Percentiles rank a stretch among this genome's conserved stretches.
Evolutionary conservation across 192 early-diverging fungal species (phyloP).

Genomic region (Coemansia guatemalensis): DNA sequence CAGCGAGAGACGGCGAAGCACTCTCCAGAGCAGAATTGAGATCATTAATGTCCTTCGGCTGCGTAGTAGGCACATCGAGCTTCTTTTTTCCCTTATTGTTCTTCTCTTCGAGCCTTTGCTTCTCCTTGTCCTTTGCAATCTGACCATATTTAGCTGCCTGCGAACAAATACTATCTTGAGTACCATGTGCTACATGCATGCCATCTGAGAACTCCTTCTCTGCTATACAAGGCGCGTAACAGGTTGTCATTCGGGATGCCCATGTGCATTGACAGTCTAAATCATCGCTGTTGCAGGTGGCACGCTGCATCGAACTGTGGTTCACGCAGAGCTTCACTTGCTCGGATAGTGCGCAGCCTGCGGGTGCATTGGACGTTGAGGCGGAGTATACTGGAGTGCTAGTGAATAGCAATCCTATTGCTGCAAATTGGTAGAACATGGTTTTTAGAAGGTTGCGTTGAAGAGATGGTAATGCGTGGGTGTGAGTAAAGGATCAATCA

Average conservation of each 20-base stretch:
- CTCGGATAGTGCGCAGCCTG: conserved; percentile 34
- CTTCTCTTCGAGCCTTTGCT: conserved; percentile 32
- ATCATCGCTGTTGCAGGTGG: conserved; percentile 43
- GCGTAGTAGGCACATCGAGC: conserved; percentile 7
- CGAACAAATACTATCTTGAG: conserved; percentile 37
- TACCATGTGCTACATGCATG: conserved; percentile 42
- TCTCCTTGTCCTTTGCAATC: conserved; percentile 48
- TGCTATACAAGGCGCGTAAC: conserved; percentile 44
- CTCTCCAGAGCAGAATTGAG: conserved; percentile 18
- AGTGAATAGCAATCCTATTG: too few species aligned
- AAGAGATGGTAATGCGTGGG: too few species aligned
- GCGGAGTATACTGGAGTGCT: too few species aligned
- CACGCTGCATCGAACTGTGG: conserved; percentile 46
- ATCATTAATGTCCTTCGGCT: conserved; percentile 36
- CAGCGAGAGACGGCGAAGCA: too few species aligned
- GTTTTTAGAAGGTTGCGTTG: too few species aligned
- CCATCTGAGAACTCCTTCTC: conserved; percentile 38
- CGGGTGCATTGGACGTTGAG: not conserved
- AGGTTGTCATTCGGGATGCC: conserved; percentile 36
- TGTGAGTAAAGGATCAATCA: too few species aligned
- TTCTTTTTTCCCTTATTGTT: conserved; percentile 29
- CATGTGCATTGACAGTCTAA: conserved; percentile 52
- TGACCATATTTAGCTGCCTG: conserved; percentile 52
- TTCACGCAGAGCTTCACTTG: conserved; percentile 50
- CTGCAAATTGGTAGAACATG: too few species aligned